Base-by-base conservation (phyloP, 2,329 filamentous ascomycete genomes). In the Hymenoscyphus scutula region DNA sequence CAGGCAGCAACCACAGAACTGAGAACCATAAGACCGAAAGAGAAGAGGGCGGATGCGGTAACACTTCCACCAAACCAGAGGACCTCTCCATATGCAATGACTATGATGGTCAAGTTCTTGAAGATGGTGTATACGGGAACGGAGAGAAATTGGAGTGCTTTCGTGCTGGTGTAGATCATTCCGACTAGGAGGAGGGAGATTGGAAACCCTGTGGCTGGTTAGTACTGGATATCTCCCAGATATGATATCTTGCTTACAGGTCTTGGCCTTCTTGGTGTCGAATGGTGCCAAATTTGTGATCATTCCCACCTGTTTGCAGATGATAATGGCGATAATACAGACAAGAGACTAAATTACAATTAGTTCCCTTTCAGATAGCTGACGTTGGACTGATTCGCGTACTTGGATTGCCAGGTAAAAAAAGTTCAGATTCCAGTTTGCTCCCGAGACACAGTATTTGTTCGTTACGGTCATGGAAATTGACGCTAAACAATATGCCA, bases 391-490 rank as follows among this genome's bases (percentile, higher is more conserved):
- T 27, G 54, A 19, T 4, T 34, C 59, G 25, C 85, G 73, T 85
- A 97, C 94, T 88, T 98, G 95, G 65, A 98, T 84, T 65, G 87
- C 89, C 64, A 99, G 85, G 72, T 97, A 89, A 79, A 99, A 91
- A 78, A 98, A 97, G 79, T 96, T 97, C 72, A 99, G 80, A 79
- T 99, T 99, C 85, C 96, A 99, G 69, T 89, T 85, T 58, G 84
- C 83, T 64, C 95, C 95, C 7, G 92, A 97, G 55, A 99, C 86
- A 66, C 97, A 93, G 77, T 96, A 99, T 83, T 99, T 99, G 81
- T 99, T 99, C 77, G 96, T 95, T n/a, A 97, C 91, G 7, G 95
- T 99, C 95, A 99, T 99, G 77, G 94, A 85, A 75, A 99, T 99
- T n/a, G 93, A 97, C 59, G 94, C 91, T 72, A 90, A 82, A 78